Evolutionary conservation across 768 basidiomycete species (phyloP).

Genomic region (Collybia mongolica): DNA sequence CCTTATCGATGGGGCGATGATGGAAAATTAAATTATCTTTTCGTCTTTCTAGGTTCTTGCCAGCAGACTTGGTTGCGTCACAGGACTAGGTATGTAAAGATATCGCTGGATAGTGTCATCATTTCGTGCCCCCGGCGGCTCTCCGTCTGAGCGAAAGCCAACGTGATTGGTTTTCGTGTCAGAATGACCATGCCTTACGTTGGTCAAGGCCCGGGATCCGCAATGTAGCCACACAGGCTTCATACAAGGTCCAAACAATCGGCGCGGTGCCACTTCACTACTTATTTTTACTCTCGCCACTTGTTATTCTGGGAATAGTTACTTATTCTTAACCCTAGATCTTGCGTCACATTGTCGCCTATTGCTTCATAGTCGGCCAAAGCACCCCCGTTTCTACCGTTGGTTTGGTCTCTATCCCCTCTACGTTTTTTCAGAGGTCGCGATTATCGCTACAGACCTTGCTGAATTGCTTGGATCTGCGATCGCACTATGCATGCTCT

Average conservation of each 20-base stretch:
- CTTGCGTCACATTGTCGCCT: conserved; percentile 60
- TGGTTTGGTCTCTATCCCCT: conserved; percentile 65
- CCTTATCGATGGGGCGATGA: conserved; percentile 1
- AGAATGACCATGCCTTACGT: too few relatives aligned
- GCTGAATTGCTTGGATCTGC: conserved; percentile 83
- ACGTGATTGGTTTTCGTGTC: too few relatives aligned
- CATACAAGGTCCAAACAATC: neutral
- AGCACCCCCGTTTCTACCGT: conserved; percentile 53
- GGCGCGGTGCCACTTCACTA: neutral
- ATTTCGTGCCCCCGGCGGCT: too few relatives aligned
- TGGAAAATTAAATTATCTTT: neutral
- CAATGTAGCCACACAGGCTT: neutral
- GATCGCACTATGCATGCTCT: conserved; percentile 75
- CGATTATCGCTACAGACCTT: conserved; percentile 76
- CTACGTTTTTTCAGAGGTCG: conserved; percentile 63
- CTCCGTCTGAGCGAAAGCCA: too few relatives aligned
- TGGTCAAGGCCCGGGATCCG: too few relatives aligned
- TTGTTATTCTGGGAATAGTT: neutral
- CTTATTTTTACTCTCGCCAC: too few relatives aligned
- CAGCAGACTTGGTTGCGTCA: conserved; percentile 78
- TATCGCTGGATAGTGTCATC: neutral
- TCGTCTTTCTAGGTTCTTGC: conserved; percentile 57
- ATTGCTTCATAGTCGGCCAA: conserved; percentile 62
- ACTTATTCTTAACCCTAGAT: conserved; percentile 27
- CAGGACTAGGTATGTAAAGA: conserved; percentile 61